Evolutionary conservation across 2,329 filamentous ascomycete genomes (phyloP), one percentile per base, ranked within the genome.

Genomic region (Colletotrichum sp.): DNA sequence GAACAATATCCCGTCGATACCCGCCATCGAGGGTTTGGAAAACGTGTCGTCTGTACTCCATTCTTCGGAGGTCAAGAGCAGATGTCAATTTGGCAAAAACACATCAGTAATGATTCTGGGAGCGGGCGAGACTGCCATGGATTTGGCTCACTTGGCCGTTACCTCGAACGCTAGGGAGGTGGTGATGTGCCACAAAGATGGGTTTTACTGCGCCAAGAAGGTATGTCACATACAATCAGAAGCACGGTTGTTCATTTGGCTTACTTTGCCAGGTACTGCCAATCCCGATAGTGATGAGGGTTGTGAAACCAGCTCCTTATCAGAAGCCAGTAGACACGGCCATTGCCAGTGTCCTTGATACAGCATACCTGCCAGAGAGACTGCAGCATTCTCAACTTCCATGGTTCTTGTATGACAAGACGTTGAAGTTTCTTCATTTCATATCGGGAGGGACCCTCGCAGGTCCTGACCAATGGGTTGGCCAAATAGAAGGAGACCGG

Each of bases 381-480:
- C 81, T 90, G 1, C 86, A 88, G 72, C 83, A 83, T n/a, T 85
- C 85, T 16, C 81, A 78, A 1, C 75, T 87, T 4, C 83, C 87
- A 7, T 90, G 88, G 88, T 78, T 77, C 1, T 86, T 86, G 69
- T 90, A 90, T 75, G 86, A 89, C 68, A 79, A 79, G 30, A 89
- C 87, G 79, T 83, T 89, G 64, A 85, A 86, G 71, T 81, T 79
- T 12, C 87, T 87, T 75, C 84, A 87, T 64, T 86, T 81, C 79
- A 74, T 85, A 4, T 86, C 87, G 4, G 87, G 87, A 12, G 88
- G 88, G 0, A 89, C 88, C 0, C 81, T 81, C 7, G 83, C 85
- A 66, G 88, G 88, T 0, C 83, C 86, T 1, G 87, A 89, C 76
- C 88, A 90, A 78, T 89, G 88, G 85, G 85, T 87, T n/a, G 88